Evolutionary conservation across 2,329 filamentous ascomycete genomes (phyloP), one percentile per base, ranked within the genome.

Genomic region (Neospermospora avenae): DNA sequence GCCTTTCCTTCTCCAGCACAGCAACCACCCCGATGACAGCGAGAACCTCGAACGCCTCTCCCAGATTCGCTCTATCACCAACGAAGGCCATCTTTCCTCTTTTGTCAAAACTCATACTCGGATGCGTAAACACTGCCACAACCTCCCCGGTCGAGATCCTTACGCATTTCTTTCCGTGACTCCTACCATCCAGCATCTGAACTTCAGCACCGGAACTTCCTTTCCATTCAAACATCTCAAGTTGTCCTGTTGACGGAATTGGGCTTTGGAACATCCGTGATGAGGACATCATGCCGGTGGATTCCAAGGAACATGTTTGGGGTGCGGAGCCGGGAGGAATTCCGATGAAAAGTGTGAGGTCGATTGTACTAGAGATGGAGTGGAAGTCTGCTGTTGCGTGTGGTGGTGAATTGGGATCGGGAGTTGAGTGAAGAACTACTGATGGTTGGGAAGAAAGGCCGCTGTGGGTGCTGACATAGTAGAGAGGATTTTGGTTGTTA

Each of bases 71-170:
- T n/a, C 64, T 60, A 55, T 64, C 58, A 6, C 37, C 54, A 8
- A 69, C 3, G 34, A 67, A 68, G 1, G 37, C 59, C 62, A 69
- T 62, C 58, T 65, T 67, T 22, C 65, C 66, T 41, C 62, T 63
- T 46, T 67, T 68, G 18, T 55, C 62, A n/a, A 25, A 28, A 24
- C 64, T 60, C 20, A 53, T 18, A 25, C 41, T 60, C 34, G 64
- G 58, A 41, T 37, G 34, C 35, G 63, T 58, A 64, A 65, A 69
- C 11, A 55, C 63, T 4, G 66, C 67, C 11, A 68, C 60, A 3
- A 64, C 59, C 35, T 66, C 52, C 1, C 62, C 63, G 3, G 55
- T 64, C 4, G 22, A 51, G 10, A 57, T 41, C 22, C 64, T 55
- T 3, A 66, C 62, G 14, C 63, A 53, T 54, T 68, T 68, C 62